Conservation (phyloP, 345 rosid genomes). For the Ailanthus altissimus region DNA sequence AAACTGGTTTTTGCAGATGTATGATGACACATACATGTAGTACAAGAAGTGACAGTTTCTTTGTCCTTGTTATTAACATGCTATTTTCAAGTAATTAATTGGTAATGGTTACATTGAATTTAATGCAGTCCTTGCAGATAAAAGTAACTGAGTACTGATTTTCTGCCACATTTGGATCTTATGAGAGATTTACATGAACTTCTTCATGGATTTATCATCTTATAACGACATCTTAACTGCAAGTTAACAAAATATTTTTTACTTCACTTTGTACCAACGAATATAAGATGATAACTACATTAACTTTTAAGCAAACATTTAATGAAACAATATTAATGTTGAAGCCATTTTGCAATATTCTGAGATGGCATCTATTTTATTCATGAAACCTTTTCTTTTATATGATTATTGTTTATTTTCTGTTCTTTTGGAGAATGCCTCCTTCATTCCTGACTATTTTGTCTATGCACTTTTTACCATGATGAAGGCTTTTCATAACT, state of each 20-base stretch:
- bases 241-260: not conserved
- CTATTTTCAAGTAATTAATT: not conserved
- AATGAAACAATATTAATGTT: not conserved
- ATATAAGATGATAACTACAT: not conserved
- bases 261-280: not conserved
- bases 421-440: not conserved
- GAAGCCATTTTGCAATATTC: not conserved
- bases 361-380: not conserved
- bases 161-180: not conserved
- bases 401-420: constrained; percentile 5
- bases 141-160: not conserved
- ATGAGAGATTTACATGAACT: not conserved
- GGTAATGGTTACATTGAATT: not conserved
- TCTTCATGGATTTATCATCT: not conserved
- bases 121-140: not conserved
- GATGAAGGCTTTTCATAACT: not conserved
- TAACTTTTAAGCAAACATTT: not conserved
- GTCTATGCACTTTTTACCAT: not conserved
- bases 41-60: not conserved
- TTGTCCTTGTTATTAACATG: not conserved
- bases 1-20: not conserved
- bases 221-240: not conserved
- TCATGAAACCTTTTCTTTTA: constrained; percentile 1
- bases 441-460: not conserved
- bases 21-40: not conserved